Percentiles rank a stretch among this genome's conserved stretches.
Conservation (phyloP, 2,329 filamentous ascomycete species). For the Aspergillus neotritici region DNA sequence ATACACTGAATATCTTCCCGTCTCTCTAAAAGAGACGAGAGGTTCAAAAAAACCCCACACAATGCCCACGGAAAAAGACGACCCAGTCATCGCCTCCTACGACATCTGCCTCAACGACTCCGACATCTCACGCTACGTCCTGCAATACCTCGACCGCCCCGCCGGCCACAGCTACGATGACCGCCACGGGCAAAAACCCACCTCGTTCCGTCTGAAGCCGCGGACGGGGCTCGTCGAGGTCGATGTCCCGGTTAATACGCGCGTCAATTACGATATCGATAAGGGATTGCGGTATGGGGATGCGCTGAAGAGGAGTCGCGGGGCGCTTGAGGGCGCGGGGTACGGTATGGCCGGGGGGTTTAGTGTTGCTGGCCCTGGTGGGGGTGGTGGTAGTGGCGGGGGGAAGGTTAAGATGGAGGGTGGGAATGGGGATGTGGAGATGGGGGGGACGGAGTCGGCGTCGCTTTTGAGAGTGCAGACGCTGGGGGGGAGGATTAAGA, state of each 20-base stretch:
- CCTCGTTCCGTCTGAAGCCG: slow-evolving; percentile 75
- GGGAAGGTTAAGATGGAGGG: slow-evolving; percentile 19
- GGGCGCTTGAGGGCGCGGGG: slow-evolving; percentile 56
- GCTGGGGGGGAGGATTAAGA: slow-evolving; percentile 72
- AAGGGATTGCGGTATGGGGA: slow-evolving; percentile 81
- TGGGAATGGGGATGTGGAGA: slow-evolving; percentile 21
- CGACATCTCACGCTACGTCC: slow-evolving; percentile 66
- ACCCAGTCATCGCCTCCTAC: slow-evolving; percentile 70
- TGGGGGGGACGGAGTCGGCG: slow-evolving; percentile 36
- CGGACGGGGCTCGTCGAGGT: slow-evolving; percentile 80
- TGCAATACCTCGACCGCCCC: slow-evolving; percentile 74
- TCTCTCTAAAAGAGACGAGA: too few relatives aligned
- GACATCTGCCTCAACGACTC: slow-evolving; percentile 78
- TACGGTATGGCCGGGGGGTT: slow-evolving; percentile 70
- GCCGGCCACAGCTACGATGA: slow-evolving; percentile 59
- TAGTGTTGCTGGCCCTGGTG: slow-evolving; percentile 48
- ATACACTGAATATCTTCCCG: too few relatives aligned
- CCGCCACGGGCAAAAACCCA: slow-evolving; percentile 52
- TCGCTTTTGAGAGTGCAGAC: slow-evolving; percentile 72
- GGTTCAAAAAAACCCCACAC: too few relatives aligned
- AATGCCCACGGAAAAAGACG: slow-evolving; percentile 23
- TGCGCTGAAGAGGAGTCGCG: slow-evolving; percentile 55
- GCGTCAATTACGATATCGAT: slow-evolving; percentile 70
- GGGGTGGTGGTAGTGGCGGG: slow-evolving; percentile 25
- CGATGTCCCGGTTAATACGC: slow-evolving; percentile 75